These are phyloP conservation scores for Plasmodium vinckei DNA, from an alignment of 169 alveolate genomes.

Conservation along the genomic window DNA sequence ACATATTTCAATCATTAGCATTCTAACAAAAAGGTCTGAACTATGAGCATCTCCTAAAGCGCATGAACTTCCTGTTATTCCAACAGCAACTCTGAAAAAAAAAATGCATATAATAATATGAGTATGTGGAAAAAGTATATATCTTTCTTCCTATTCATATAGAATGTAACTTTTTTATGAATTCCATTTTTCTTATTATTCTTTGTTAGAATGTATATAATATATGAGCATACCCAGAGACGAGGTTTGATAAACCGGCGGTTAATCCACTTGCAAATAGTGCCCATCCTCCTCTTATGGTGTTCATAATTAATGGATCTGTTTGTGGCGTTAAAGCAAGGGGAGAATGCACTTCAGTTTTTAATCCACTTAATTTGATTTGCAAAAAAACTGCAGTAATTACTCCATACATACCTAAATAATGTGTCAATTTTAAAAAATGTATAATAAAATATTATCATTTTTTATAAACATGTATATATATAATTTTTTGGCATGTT, in stretches of 20 bases:
- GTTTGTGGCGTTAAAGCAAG: constrained; percentile 71
- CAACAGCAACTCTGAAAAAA: constrained; percentile 94
- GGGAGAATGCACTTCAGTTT: constrained; percentile 83
- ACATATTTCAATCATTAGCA: constrained; percentile 98
- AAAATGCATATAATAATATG: background rate
- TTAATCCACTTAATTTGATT: constrained; percentile 75
- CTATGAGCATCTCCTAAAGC: constrained; percentile 99
- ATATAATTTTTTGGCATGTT: constrained; percentile 87
- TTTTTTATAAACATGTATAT: background rate
- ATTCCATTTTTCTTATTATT: constrained; percentile 4
- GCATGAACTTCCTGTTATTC: constrained; percentile 99
- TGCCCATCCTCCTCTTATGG: constrained; percentile 94
- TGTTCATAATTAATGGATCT: constrained; percentile 74
- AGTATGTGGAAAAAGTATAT: background rate
- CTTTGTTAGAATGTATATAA: background rate
- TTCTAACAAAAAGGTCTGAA: constrained; percentile 98
- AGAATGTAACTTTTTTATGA: background rate
- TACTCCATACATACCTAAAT: constrained; percentile 83
- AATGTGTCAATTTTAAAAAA: background rate
- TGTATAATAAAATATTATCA: background rate
- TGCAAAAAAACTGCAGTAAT: constrained; percentile 83
- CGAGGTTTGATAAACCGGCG: constrained; percentile 98
- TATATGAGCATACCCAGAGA: constrained; percentile 93
- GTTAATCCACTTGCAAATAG: constrained; percentile 97
- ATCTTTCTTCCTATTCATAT: background rate